phyloP scores from a whole-genome alignment of 495 filamentous ascomycete genomes.

The Podospora comata region DNA sequence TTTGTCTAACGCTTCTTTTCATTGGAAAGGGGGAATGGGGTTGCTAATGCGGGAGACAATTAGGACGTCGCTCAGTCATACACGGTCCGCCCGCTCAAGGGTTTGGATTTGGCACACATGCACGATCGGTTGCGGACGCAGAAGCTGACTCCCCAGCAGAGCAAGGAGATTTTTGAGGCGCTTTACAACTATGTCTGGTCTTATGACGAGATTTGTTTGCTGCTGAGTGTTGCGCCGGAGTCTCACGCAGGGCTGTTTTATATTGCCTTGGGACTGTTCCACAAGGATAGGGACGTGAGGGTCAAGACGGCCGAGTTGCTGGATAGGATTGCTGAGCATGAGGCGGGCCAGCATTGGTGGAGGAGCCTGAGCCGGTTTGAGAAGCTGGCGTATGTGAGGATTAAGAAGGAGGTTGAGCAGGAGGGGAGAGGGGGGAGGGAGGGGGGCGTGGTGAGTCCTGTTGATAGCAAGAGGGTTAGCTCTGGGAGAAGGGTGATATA shows the following conservation, averaged over 20 bases:
- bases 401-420: slow-evolving; percentile 61
- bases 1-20: slow-evolving; percentile 26
- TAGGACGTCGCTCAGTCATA: slow-evolving; percentile 63
- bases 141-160: slow-evolving; percentile 65
- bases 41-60: background rate
- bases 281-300: slow-evolving; percentile 76
- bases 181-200: slow-evolving; percentile 71
- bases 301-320: slow-evolving; percentile 74
- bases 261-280: slow-evolving; percentile 87
- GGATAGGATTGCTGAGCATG: slow-evolving; percentile 77
- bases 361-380: slow-evolving; percentile 78
- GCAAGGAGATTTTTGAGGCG: slow-evolving; percentile 75
- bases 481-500: background rate
- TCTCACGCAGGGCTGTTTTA: slow-evolving; percentile 89
- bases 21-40: background rate
- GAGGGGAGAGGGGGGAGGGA: slow-evolving; percentile 30
- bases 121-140: slow-evolving; percentile 83
- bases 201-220: slow-evolving; percentile 84
- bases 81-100: slow-evolving; percentile 69
- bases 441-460: slow-evolving; percentile 7
- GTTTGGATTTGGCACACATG: slow-evolving; percentile 83
- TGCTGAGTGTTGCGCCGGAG: slow-evolving; percentile 83
- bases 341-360: slow-evolving; percentile 94
- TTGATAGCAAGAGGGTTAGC: slow-evolving; percentile 19
- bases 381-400: slow-evolving; percentile 71